Evolutionary conservation across 2,329 filamentous ascomycete species (phyloP).

Genomic region (Coleophoma eucalyptorum): DNA sequence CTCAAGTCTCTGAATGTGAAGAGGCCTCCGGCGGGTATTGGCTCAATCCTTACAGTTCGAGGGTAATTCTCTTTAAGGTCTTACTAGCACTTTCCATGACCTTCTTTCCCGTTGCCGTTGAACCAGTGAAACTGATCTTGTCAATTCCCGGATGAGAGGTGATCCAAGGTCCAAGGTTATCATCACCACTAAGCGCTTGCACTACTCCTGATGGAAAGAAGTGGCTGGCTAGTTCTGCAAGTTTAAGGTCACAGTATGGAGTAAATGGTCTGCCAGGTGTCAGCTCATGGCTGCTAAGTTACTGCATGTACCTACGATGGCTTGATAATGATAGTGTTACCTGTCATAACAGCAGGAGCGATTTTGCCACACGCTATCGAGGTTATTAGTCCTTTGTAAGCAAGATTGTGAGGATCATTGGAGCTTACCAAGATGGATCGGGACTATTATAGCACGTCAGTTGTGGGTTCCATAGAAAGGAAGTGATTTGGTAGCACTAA

Average conservation of each 20-base stretch:
- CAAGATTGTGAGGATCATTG: not conserved
- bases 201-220: conserved; percentile 53
- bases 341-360: conserved; percentile 43
- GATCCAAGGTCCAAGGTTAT: conserved; percentile 48
- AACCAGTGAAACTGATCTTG: conserved; percentile 58
- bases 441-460: not conserved
- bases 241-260: conserved; percentile 47
- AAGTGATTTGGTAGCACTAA: not conserved
- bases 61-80: conserved; percentile 48
- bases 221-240: conserved; percentile 43
- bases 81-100: conserved; percentile 45
- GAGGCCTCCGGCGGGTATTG: too few species aligned
- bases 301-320: conserved; percentile 34
- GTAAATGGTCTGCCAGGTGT: conserved; percentile 38
- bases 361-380: conserved; percentile 38
- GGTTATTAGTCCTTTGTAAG: not conserved
- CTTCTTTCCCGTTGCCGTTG: conserved; percentile 43
- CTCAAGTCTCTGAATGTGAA: not conserved
- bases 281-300: too few species aligned
- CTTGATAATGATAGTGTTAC: conserved; percentile 53
- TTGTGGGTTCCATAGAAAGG: too few species aligned
- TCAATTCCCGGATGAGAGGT: conserved; percentile 49
- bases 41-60: conserved; percentile 33
- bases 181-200: conserved; percentile 50
- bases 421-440: not conserved